These are phyloP conservation scores for Gynochthodes officinalis DNA, from an alignment of 257 asterid genomes.

Conservation along the genomic window DNA sequence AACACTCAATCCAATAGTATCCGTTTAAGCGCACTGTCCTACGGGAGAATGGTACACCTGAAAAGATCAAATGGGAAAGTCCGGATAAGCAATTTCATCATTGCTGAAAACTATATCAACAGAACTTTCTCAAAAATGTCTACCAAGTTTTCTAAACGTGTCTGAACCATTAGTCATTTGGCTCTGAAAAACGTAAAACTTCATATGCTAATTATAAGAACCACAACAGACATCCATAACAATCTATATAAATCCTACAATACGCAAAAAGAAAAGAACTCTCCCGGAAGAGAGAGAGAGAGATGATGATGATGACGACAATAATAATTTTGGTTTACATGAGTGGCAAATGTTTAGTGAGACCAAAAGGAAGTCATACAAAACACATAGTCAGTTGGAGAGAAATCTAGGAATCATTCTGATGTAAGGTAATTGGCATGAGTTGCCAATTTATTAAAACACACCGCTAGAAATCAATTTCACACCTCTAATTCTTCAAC, in stretches of 20 bases:
- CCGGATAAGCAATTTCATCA: background rate
- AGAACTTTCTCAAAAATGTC: background rate
- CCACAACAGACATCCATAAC: background rate
- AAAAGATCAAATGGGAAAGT: slow-evolving; percentile 8
- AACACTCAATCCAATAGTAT: background rate
- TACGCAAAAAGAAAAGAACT: background rate
- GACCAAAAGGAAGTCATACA: background rate
- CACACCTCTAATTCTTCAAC: background rate
- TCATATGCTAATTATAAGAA: background rate
- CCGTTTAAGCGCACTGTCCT: slow-evolving; percentile 4
- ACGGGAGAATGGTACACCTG: slow-evolving; percentile 30
- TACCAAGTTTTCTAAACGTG: background rate
- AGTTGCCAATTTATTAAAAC: background rate
- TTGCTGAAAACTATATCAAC: background rate
- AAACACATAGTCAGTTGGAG: background rate
- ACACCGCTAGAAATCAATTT: background rate
- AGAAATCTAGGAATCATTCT: background rate
- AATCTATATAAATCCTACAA: background rate
- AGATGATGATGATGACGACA: background rate
- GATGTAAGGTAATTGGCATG: background rate
- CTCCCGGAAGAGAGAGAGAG: background rate
- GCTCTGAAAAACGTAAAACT: background rate
- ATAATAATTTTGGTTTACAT: background rate
- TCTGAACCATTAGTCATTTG: background rate
- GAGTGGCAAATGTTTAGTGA: background rate